phyloP scores from a whole-genome alignment of 2,329 filamentous ascomycete genomes.

The Penicillium concentricum region DNA sequence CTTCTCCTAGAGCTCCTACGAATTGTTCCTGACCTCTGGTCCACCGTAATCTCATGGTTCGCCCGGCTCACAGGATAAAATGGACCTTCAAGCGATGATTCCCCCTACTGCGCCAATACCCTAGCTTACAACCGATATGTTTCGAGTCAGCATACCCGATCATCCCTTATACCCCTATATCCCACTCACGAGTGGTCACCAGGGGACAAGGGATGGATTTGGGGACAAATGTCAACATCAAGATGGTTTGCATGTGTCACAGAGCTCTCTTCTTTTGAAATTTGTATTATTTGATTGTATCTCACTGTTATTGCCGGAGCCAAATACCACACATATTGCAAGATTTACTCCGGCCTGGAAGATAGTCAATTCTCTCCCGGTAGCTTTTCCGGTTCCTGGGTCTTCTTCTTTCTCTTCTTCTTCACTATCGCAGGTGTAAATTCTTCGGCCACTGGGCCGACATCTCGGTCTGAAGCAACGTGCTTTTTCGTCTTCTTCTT shows the following conservation, averaged over 20 bases:
- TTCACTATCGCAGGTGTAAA: background rate
- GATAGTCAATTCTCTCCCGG: background rate
- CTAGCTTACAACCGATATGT: background rate
- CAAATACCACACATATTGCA: conserved; percentile 1
- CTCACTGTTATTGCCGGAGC: background rate
- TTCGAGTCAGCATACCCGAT: background rate
- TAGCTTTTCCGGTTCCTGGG: background rate
- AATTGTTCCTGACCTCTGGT: conserved; percentile 44
- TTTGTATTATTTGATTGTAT: conserved; percentile 7
- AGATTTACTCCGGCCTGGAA: background rate
- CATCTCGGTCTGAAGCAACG: background rate
- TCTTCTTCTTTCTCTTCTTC: conserved; percentile 7
- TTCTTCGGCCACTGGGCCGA: background rate
- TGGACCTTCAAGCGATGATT: background rate
- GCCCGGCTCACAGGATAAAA: conserved; percentile 23
- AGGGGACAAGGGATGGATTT: background rate
- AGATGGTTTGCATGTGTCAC: background rate
- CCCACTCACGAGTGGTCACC: background rate
- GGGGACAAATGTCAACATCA: background rate
- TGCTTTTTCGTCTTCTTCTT: conserved; percentile 41
- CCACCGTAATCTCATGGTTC: conserved; percentile 30
- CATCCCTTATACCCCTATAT: background rate
- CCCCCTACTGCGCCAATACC: conserved; percentile 14
- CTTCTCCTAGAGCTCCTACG: conserved; percentile 58
- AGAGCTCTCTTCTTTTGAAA: background rate